Conservation (phyloP, 805 yeast species). For the Osmozyma mogii region DNA sequence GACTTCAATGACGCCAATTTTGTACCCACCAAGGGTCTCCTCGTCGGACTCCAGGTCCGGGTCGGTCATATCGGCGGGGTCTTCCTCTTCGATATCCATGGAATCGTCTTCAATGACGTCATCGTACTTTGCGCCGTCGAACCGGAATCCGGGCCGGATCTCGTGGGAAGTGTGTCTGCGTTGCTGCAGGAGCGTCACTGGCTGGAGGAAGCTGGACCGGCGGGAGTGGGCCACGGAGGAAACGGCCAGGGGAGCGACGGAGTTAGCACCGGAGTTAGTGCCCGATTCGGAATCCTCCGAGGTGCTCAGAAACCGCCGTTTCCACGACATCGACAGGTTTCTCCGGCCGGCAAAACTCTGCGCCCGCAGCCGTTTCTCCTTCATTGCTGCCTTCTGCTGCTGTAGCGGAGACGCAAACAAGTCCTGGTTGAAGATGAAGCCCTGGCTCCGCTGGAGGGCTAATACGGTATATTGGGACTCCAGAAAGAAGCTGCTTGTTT, state of each 20-base stretch:
- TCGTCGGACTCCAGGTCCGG: conserved; percentile 3
- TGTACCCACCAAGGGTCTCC: conserved; percentile 4
- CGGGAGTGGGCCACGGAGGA: conserved; percentile 2
- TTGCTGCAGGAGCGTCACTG: conserved; percentile 3
- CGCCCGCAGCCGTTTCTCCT: conserved; percentile 23
- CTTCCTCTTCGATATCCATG: conserved; percentile 4
- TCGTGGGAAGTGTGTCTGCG: conserved; percentile 26
- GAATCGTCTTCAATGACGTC: conserved; percentile 8
- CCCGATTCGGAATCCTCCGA: too few species aligned
- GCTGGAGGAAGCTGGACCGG: conserved; percentile 2
- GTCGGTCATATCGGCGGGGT: conserved; percentile 3
- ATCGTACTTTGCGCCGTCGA: conserved; percentile 3
- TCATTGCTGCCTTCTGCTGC: conserved; percentile 37
- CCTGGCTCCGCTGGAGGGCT: conserved; percentile 62
- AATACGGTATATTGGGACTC: too few species aligned
- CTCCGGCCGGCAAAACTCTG: conserved; percentile 11
- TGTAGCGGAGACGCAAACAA: conserved; percentile 66
- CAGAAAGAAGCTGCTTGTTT: too few species aligned
- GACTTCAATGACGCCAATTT: not conserved
- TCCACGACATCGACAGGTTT: not conserved
- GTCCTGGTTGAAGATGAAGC: conserved; percentile 72
- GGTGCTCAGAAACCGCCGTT: not conserved
- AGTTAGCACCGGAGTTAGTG: conserved; percentile 3
- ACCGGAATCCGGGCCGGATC: conserved; percentile 15
- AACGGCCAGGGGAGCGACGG: conserved; percentile 1